Evolutionary conservation across 345 rosid species (phyloP), one percentile per base, ranked within the genome.

Genomic region (Citrus trifoliata): DNA sequence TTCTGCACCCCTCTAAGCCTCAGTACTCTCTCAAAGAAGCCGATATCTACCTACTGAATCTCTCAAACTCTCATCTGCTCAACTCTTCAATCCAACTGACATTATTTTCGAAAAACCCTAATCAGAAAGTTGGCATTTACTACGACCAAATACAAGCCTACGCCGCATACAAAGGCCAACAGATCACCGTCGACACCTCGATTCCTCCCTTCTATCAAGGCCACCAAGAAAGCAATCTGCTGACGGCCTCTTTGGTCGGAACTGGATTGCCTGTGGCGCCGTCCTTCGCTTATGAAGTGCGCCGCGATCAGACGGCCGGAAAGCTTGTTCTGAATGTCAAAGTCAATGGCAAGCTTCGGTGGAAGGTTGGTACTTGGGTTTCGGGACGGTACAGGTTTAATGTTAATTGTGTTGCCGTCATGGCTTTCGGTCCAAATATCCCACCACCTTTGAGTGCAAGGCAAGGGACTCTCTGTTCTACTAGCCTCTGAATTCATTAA

Each of bases 351-450:
- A 85, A 87, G 84, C 82, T 93, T 22, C 75, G 96, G 62, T 95
- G 98, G 98, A 92, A 91, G 80, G 89, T 92, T 3, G 96, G 98
- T 32, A 88, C 91, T 62, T 93, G 98, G 94, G 97, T 95, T 76
- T 95, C 99, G 0, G 90, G 95, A 3, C 74, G 86, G 4, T 90
- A 92, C 78, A 83, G 84, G 72, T 82, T 95, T 69, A 85, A 88
- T 63, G 93, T 92, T 4, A 77, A 89, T 33, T 95, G 98, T 83
- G 70, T 87, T 46, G 93, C 95, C 28, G 80, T 89, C 28, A 76
- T 95, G 82, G 88, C 83, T 74, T 87, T 95, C 78, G 93, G 88
- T 71, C 83, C 85, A 4, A 58, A 79, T 82, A 56, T 66, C 46
- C 89, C 87, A 22, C 81, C 86, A 71, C 93, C 96, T 6, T 73